phyloP scores from a whole-genome alignment of 257 asterid species.

The Cruciata laevipes region DNA sequence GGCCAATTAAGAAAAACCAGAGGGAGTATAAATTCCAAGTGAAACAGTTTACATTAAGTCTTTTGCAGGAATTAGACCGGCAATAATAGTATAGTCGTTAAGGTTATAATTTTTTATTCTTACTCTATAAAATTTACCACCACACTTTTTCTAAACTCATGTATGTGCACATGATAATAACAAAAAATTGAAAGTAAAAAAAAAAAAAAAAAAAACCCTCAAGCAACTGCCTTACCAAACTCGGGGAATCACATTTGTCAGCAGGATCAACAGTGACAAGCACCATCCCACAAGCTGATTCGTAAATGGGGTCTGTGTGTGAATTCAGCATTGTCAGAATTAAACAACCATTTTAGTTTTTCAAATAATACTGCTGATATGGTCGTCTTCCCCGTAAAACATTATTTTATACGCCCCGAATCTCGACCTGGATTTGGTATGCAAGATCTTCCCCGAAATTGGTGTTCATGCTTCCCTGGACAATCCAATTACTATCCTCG shows the following conservation, averaged over 20 bases:
- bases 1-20: no score
- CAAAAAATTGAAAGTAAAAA: no score
- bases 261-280: conserved; percentile 6
- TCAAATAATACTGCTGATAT: conserved; percentile 13
- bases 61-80: no score
- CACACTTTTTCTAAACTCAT: no score
- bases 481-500: conserved; percentile 13
- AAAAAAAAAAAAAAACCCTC: not conserved
- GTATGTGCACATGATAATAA: no score
- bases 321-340: conserved; percentile 1
- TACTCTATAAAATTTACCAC: no score
- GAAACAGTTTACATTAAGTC: no score
- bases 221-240: not conserved
- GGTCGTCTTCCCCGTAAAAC: not conserved
- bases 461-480: conserved; percentile 32
- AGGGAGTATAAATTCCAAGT: no score
- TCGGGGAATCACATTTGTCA: not conserved
- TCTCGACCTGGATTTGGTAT: conserved; percentile 33
- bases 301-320: not conserved
- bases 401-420: conserved; percentile 30
- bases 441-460: conserved; percentile 24
- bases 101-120: no score
- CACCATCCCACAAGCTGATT: conserved; percentile 4
- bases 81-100: no score
- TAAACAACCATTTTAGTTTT: not conserved